Evolutionary conservation across 768 basidiomycete genomes (phyloP), one percentile per base, ranked within the genome.

Genomic region (Pleurotus tuber-regium): DNA sequence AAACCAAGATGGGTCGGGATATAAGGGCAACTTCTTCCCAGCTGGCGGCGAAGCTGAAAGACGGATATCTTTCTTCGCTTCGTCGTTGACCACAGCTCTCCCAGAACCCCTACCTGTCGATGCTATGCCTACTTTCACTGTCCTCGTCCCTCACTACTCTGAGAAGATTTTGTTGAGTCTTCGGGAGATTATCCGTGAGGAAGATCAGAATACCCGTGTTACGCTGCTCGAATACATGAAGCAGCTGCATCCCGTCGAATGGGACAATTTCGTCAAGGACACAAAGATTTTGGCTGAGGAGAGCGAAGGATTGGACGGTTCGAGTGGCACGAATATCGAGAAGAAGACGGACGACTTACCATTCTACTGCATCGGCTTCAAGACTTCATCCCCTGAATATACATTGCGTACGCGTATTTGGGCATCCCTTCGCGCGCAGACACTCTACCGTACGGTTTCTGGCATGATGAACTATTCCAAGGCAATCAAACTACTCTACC

Each of bases 401-500:
- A 99, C 97, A 26, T 84, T 99, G 40, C 92, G 97, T 57, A 98
- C 96, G 0, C 92, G 97, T 69, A 99, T 99, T 59, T 98, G 97
- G 97, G 96, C 97, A 2, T 98, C 95, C 2, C 80, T 99, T 23
- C 92, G 97, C 49, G 95, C 95, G 4, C 97, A 99, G 71, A 99
- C 97, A 0, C 82, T 99, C 26, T 99, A 99, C 70, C 87, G 97
- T 56, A 99, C 97, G 9, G 93, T 98, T 16, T 98, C 97, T 4
- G 97, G 97, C 55, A 98, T 99, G 92, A 98, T 99, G 97, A 98
- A 99, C 74, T 99, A 99, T 72, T 89, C 93, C 62, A 99, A 99
- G 73, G 97, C 97, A 21, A 96, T 99, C 85, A 99, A 99, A 70
- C 80, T 99, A 30, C 81, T 98, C 16, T 98, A 98, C 69, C 91